Conservation (phyloP, 1,284 basidiomycete genomes). For the Cryptococcus amylolentus region DNA sequence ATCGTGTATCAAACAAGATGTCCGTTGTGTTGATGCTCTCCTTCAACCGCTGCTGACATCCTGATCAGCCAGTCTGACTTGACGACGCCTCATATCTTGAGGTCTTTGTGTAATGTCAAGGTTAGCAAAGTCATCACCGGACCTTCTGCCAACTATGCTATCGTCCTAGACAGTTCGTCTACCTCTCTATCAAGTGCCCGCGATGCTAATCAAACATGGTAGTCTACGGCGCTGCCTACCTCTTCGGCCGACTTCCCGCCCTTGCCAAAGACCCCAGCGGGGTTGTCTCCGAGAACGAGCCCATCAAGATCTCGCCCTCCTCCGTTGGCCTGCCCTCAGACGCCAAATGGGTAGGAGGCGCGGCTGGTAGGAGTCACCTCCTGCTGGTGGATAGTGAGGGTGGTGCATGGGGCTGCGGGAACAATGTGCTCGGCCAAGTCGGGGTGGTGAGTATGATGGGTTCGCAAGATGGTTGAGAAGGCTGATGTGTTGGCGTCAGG, state of each 20-base stretch:
- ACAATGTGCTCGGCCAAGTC: slow-evolving; percentile 73
- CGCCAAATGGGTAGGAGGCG: slow-evolving; percentile 72
- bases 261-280: slow-evolving; percentile 55
- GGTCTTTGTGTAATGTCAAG: slow-evolving; percentile 77
- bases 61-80: slow-evolving; percentile 58
- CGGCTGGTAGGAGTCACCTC: slow-evolving; percentile 75
- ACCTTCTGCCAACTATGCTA: slow-evolving; percentile 60
- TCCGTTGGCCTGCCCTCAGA: slow-evolving; percentile 61
- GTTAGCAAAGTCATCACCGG: slow-evolving; percentile 67
- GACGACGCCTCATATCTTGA: slow-evolving; percentile 77
- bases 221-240: slow-evolving; percentile 71
- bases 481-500: slow-evolving; percentile 11
- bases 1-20: slow-evolving; percentile 3
- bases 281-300: slow-evolving; percentile 65
- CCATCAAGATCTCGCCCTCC: slow-evolving; percentile 59
- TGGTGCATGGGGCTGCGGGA: slow-evolving; percentile 76
- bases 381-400: slow-evolving; percentile 78
- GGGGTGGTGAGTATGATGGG: slow-evolving; percentile 31
- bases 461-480: not conserved
- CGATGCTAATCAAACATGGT: not conserved
- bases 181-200: slow-evolving; percentile 5
- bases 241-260: slow-evolving; percentile 77
- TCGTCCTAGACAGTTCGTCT: slow-evolving; percentile 61
- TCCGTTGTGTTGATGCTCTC: not conserved
- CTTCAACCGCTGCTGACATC: not conserved